Conservation (phyloP, 2,329 filamentous ascomycete genomes). For the Monosporascus ibericus region DNA sequence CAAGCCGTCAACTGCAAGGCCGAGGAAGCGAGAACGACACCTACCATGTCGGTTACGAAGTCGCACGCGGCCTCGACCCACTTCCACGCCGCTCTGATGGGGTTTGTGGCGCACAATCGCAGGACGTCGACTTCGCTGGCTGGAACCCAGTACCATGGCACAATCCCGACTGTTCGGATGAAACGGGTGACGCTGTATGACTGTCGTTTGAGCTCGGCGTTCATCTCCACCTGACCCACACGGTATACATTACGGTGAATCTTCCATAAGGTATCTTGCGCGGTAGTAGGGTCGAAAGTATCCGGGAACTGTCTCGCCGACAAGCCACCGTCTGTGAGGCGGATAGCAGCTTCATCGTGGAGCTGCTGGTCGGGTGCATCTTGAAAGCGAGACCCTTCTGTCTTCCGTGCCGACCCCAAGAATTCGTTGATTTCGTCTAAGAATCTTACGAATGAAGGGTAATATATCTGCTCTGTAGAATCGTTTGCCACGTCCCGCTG, state of each 20-base stretch:
- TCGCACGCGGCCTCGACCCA: constrained; percentile 2
- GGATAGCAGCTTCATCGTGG: constrained; percentile 1
- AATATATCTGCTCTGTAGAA: constrained; percentile 12
- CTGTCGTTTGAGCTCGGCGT: not conserved
- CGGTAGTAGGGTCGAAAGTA: not conserved
- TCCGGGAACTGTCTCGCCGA: constrained; percentile 4
- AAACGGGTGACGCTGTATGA: constrained; percentile 6
- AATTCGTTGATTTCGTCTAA: constrained; percentile 22
- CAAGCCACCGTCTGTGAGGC: constrained; percentile 9
- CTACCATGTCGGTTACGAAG: constrained; percentile 1
- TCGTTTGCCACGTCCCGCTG: not conserved
- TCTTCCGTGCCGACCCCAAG: constrained; percentile 2
- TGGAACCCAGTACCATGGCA: constrained; percentile 11
- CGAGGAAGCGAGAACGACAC: not conserved
- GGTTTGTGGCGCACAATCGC: constrained; percentile 8
- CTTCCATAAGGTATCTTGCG: not conserved
- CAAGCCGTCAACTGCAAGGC: not conserved
- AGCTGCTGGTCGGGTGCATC: not conserved
- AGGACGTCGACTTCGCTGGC: constrained; percentile 8
- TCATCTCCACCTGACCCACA: constrained; percentile 1
- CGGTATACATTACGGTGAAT: constrained; percentile 1
- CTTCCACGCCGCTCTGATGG: constrained; percentile 1
- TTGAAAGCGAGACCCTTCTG: not conserved
- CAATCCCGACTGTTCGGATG: constrained; percentile 5
- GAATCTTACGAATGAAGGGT: constrained; percentile 13